Base-by-base conservation (phyloP, 2,329 filamentous ascomycete genomes). In the Diaporthe australafricana region DNA sequence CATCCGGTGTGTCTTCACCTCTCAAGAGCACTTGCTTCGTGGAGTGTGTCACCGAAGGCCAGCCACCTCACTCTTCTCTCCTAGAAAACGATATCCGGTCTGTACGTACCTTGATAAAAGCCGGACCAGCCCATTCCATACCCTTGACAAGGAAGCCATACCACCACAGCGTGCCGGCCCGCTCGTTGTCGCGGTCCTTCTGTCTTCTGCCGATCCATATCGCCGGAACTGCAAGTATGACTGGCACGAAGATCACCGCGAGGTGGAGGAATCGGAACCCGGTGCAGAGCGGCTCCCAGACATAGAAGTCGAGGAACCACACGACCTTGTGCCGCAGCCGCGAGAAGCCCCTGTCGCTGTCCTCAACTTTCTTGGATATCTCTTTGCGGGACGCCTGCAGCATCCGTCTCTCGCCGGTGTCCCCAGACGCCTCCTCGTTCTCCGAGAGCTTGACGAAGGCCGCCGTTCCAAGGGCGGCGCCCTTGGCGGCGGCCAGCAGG, bases 51-150 rank as follows among this genome's bases (percentile, higher is more conserved):
- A n/a, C 11, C 12, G 7, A 20, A 27, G 14, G 16, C 20, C 22
- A 7, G 32, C 9, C 4, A 9, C 11, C 5, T 35, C 17, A 17
- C 32, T 48, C 25, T 17, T 5, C 14, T 56, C 6, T 14, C 17
- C n/a, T 14, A 8, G 5, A 45, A 35, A 30, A 20, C 3, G 5
- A 38, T 16, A 38, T 9, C 27, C 14, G 17, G 25, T 9, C 55
- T 30, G 40, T 50, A 70, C 79, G 65, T 83, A 94, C 93, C 89
- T 99, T 99, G 84, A 99, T 99, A 79, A 99, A 99, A 0, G 96
- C 95, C 55, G 96, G 95, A 0, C 96, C 96, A 22, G 96, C 94
- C 79, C 91, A 88, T 83, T 99, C 96, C 96, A 99, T 98, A 35
- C 93, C 88, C 71, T 87, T 88, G 12, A 98, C 95, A 48, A 99